A percentile compares a stretch with the other conserved stretches of the same genome.
Conservation (phyloP, 2,329 filamentous ascomycete genomes). For the Diplodia mutila region DNA sequence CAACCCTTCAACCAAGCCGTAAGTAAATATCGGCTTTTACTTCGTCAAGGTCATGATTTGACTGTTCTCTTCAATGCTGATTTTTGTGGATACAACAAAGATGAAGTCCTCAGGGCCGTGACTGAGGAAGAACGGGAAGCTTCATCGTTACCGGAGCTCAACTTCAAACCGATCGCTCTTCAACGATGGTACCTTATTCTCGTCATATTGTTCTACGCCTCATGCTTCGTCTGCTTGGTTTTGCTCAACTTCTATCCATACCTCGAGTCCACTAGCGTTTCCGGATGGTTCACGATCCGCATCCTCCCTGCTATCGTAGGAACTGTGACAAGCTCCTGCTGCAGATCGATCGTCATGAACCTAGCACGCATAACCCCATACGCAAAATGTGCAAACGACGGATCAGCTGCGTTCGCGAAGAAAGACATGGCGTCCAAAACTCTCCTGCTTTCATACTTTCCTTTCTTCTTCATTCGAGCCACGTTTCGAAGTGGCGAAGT, state of each 20-base stretch:
- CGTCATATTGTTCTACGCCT: background rate
- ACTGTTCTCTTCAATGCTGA: background rate
- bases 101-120: background rate
- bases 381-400: background rate
- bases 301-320: background rate
- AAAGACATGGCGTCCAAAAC: background rate
- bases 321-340: background rate
- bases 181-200: background rate
- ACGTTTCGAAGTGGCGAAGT: background rate
- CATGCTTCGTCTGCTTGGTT: background rate
- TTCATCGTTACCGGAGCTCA: background rate
- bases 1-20: background rate
- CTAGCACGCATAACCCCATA: background rate
- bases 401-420: background rate
- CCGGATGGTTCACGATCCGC: background rate
- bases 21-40: background rate
- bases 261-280: background rate
- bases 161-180: background rate
- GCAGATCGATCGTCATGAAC: background rate
- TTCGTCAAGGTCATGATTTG: background rate
- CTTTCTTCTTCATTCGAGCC: background rate
- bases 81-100: background rate
- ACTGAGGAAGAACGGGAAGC: background rate
- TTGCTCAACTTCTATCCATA: background rate
- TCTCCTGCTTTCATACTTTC: background rate